A percentile compares a stretch with the other conserved stretches of the same genome.
phyloP scores from a whole-genome alignment of 2,329 filamentous ascomycete genomes.

The Penicillium crustosum region DNA sequence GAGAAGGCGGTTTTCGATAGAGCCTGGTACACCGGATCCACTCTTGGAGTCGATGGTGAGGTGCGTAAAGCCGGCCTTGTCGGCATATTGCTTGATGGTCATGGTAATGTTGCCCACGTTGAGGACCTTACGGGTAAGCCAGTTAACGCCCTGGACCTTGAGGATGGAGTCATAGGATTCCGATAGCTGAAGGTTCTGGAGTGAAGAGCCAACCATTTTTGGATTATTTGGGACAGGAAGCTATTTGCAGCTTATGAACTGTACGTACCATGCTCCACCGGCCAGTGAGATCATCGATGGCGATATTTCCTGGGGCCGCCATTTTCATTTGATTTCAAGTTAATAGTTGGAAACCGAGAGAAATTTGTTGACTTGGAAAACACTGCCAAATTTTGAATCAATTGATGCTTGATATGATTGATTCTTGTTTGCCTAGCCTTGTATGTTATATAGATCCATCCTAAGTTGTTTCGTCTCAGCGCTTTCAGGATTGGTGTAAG shows the following conservation, averaged over 20 bases:
- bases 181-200: neutral
- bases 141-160: neutral
- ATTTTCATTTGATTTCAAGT: neutral
- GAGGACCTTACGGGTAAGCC: neutral
- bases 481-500: neutral
- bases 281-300: neutral
- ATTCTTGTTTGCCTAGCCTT: neutral
- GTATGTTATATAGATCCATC: neutral
- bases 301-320: neutral
- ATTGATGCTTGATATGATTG: neutral
- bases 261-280: neutral
- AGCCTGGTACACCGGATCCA: neutral
- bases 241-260: neutral
- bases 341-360: neutral
- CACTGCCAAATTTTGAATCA: neutral
- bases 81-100: neutral
- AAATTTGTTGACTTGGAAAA: neutral
- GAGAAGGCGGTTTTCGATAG: neutral
- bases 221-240: neutral
- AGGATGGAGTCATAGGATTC: neutral
- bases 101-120: neutral
- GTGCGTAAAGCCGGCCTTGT: neutral
- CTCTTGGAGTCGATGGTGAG: neutral
- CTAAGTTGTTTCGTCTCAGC: neutral
- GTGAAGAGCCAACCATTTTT: neutral